A percentile compares a stretch with the other conserved stretches of the same genome.
phyloP scores from a whole-genome alignment of 2,329 filamentous ascomycete species.

The Colletotrichum salicis region DNA sequence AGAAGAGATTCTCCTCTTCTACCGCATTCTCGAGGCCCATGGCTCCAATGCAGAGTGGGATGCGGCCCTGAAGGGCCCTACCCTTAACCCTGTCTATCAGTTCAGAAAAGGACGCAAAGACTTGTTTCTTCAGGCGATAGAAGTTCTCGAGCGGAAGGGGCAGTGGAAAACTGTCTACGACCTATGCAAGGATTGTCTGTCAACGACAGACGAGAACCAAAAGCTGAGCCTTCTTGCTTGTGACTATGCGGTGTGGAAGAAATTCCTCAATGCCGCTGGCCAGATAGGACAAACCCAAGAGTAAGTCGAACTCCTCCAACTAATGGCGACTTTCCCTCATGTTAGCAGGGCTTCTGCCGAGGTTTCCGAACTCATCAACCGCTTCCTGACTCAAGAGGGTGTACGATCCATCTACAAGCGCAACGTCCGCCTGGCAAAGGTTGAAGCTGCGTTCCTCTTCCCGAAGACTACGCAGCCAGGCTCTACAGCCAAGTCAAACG shows the following conservation, averaged over 20 bases:
- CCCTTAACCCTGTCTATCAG: constrained; percentile 55
- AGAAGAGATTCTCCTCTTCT: constrained; percentile 62
- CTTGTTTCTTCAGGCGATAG: constrained; percentile 54
- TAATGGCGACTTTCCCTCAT: not conserved
- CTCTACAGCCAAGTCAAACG: constrained; percentile 25
- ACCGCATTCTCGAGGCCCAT: constrained; percentile 57
- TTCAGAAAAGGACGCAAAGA: constrained; percentile 60
- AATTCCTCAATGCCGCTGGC: constrained; percentile 51
- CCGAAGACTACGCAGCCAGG: not conserved
- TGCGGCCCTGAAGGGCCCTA: constrained; percentile 50
- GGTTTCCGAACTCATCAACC: constrained; percentile 25
- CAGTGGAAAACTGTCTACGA: constrained; percentile 56
- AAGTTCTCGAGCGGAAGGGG: constrained; percentile 48
- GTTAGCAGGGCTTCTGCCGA: constrained; percentile 14
- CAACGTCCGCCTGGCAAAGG: constrained; percentile 51
- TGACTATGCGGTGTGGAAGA: constrained; percentile 55
- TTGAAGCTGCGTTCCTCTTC: constrained; percentile 51
- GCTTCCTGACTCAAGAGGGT: constrained; percentile 22
- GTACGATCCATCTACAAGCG: constrained; percentile 50
- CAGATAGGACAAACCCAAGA: constrained; percentile 44
- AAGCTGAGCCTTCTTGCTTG: constrained; percentile 56
- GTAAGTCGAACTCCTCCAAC: constrained; percentile 42
- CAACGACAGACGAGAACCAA: constrained; percentile 48
- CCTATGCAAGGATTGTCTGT: constrained; percentile 57
- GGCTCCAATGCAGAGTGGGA: constrained; percentile 54